Conservation (phyloP, 805 yeast species). For the Tanozyma kutaoensis region DNA sequence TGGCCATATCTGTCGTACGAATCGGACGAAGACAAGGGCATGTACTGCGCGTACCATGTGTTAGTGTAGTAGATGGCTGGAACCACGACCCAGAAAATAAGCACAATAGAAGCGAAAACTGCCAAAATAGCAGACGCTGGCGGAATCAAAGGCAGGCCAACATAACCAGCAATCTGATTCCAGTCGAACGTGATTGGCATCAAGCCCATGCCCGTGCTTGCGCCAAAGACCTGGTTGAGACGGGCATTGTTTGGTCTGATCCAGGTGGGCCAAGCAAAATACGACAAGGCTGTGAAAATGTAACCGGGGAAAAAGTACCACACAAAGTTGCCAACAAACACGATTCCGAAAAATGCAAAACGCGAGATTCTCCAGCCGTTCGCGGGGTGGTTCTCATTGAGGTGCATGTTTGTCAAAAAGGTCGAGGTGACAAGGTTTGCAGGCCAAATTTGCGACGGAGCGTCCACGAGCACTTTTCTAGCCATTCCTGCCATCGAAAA, state of each 20-base stretch:
- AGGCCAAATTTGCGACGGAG: constrained; percentile 66
- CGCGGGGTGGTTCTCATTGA: constrained; percentile 35
- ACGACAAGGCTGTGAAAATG: constrained; percentile 43
- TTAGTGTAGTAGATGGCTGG: constrained; percentile 45
- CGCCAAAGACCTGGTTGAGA: constrained; percentile 60
- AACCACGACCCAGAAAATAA: constrained; percentile 34
- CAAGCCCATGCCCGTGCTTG: constrained; percentile 46
- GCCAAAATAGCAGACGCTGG: constrained; percentile 42
- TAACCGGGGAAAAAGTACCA: constrained; percentile 54
- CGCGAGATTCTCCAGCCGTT: constrained; percentile 51
- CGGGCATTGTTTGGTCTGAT: constrained; percentile 42
- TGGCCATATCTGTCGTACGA: constrained; percentile 40
- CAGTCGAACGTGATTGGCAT: constrained; percentile 61
- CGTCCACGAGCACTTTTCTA: constrained; percentile 45
- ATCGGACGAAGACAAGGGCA: constrained; percentile 41
- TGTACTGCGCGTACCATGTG: constrained; percentile 43
- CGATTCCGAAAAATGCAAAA: constrained; percentile 31
- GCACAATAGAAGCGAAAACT: constrained; percentile 17
- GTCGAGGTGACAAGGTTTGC: constrained; percentile 46
- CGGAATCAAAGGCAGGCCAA: constrained; percentile 53
- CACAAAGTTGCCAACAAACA: constrained; percentile 24
- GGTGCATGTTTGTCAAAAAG: constrained; percentile 38
- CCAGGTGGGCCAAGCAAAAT: constrained; percentile 58
- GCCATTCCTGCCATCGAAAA: constrained; percentile 55
- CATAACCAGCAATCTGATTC: constrained; percentile 43